Evolutionary conservation across 2,329 filamentous ascomycete genomes (phyloP).

Genomic region (Aplosporella prunicola): DNA sequence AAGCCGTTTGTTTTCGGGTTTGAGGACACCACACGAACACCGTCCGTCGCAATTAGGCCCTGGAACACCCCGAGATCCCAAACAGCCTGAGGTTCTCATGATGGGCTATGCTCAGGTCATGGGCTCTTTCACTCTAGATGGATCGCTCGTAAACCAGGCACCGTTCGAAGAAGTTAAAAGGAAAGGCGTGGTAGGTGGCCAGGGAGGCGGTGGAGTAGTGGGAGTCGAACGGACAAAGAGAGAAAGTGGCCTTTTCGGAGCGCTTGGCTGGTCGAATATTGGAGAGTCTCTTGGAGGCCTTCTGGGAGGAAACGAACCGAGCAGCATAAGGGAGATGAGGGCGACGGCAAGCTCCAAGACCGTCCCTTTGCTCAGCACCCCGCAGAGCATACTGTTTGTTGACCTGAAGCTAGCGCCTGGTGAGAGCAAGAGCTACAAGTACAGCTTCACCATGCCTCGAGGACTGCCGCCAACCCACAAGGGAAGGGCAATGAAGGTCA

Average conservation of each 20-base stretch:
- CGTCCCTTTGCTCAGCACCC: slow-evolving; percentile 85
- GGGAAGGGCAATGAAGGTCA: slow-evolving; percentile 88
- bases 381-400: slow-evolving; percentile 92
- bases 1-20: slow-evolving; percentile 1
- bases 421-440: slow-evolving; percentile 79
- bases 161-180: slow-evolving; percentile 95
- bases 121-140: slow-evolving; percentile 85
- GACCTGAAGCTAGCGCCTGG: slow-evolving; percentile 80
- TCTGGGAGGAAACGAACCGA: slow-evolving; percentile 76
- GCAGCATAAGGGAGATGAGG: slow-evolving; percentile 92
- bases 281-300: slow-evolving; percentile 82
- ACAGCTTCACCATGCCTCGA: slow-evolving; percentile 74
- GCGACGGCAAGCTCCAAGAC: slow-evolving; percentile 76
- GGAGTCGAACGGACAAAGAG: slow-evolving; percentile 67
- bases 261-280: slow-evolving; percentile 80
- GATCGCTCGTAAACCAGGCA: slow-evolving; percentile 77
- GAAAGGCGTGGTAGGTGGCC: slow-evolving; percentile 80
- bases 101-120: slow-evolving; percentile 97
- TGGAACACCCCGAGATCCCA: slow-evolving; percentile 14
- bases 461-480: slow-evolving; percentile 86
- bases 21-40: slow-evolving; percentile 1
- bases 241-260: slow-evolving; percentile 69
- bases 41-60: slow-evolving; percentile 23
- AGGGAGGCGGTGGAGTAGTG: slow-evolving; percentile 73
- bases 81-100: slow-evolving; percentile 69